phyloP scores from a whole-genome alignment of 2,329 filamentous ascomycete genomes.

The Chrysosporium keratinophilum region DNA sequence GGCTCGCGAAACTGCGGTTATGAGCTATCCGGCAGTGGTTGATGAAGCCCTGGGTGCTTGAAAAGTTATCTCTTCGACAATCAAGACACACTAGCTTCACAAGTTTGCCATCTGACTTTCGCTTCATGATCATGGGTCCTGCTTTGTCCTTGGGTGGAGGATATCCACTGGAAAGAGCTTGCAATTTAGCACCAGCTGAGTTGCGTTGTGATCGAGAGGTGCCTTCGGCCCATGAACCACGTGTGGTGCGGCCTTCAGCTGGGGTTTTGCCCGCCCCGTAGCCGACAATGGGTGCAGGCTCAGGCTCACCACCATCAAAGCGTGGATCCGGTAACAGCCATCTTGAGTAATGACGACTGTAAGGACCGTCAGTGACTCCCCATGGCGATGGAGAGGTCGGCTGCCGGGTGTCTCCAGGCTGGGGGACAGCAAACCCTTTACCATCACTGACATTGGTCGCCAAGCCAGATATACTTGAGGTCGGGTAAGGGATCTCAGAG shows the following conservation, averaged over 20 bases:
- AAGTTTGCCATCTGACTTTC: slow-evolving; percentile 66
- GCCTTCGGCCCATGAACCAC: slow-evolving; percentile 58
- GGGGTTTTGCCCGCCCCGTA: slow-evolving; percentile 34
- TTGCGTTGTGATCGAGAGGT: slow-evolving; percentile 50
- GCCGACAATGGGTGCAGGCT: slow-evolving; percentile 18
- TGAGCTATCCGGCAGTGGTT: slow-evolving; percentile 98
- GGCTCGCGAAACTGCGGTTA: slow-evolving; percentile 84
- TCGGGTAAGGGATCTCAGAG: slow-evolving; percentile 81
- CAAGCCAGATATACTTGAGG: slow-evolving; percentile 48
- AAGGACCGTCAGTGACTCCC: slow-evolving; percentile 84
- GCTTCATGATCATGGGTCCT: slow-evolving; percentile 73
- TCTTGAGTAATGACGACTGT: slow-evolving; percentile 85
- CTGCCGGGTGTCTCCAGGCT: slow-evolving; percentile 51
- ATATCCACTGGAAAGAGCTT: slow-evolving; percentile 60
- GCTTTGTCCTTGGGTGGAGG: slow-evolving; percentile 67
- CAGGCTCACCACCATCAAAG: slow-evolving; percentile 58
- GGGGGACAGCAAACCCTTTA: slow-evolving; percentile 58
- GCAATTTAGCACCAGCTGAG: slow-evolving; percentile 54
- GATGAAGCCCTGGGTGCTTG: slow-evolving; percentile 96
- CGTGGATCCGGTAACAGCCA: slow-evolving; percentile 85
- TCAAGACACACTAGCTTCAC: slow-evolving; percentile 87
- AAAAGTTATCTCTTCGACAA: slow-evolving; percentile 83
- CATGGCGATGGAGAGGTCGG: slow-evolving; percentile 77
- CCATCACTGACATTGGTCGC: slow-evolving; percentile 63
- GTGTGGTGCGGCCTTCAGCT: slow-evolving; percentile 64